Evolutionary conservation across 345 rosid species (phyloP), one percentile per base, ranked within the genome.

Genomic region (Zanthoxylum bungeanum): DNA sequence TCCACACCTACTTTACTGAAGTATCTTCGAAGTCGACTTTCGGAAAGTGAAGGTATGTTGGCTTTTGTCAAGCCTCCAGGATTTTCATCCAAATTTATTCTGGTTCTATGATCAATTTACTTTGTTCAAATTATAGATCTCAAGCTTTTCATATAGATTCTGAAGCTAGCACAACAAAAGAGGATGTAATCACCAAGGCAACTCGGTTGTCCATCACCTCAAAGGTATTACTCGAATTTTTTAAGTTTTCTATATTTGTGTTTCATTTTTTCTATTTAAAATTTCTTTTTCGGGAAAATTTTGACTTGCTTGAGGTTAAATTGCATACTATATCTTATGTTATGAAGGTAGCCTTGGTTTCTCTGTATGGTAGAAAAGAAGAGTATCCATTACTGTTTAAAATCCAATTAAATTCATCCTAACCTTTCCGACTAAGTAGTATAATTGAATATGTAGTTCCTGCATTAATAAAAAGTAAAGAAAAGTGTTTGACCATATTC

Each of bases 1-100:
- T 97, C 98, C 42, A 89, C 98, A 44, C 81, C 88, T 83, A 82
- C 93, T 60, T 85, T 94, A 75, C 64, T 94, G 86, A 89, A 78
- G 87, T 85, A 79, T 78, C 97, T 94, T 75, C 83, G 87, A 77
- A 90, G 97, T 77, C 91, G 93, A 77, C 86, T 92, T 60, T 83
- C 93, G 42, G 92, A 83, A 72, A 61, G 72, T 82, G 97, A 89
- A 84, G 97, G 97, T 87, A 77, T 44, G 31, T 73, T 72, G n/a
- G 22, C 73, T 77, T 36, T 27, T 64, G 4, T 51, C 9, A 40
- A 63, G 34, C 34, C 14, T 52, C 28, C 12, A 10, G 1, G 28
- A 22, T 52, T 52, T 52, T 22, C 57, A 22, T 52, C 14, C 19
- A 28, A 56, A 53, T 9, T 56, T 56, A 30, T 56, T 65, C 52